Conservation (phyloP, 2,329 filamentous ascomycete species). For the Botrytis cinerea region DNA sequence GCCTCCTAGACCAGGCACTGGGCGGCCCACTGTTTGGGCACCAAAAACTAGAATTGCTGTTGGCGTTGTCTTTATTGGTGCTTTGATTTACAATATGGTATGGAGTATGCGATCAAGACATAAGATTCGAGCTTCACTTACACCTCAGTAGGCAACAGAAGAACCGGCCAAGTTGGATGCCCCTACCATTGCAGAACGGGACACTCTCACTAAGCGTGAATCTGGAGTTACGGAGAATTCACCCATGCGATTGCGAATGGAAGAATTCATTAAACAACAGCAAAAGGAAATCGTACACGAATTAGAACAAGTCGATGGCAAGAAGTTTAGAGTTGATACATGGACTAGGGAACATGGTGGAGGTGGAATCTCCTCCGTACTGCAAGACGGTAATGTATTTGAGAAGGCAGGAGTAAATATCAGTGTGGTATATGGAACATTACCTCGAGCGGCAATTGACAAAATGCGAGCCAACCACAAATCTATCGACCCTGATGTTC, state of each 20-base stretch:
- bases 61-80: conserved; percentile 51
- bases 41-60: conserved; percentile 51
- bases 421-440: conserved; percentile 88
- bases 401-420: conserved; percentile 97
- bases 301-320: conserved; percentile 81
- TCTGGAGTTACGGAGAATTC: conserved; percentile 73
- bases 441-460: conserved; percentile 82
- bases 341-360: conserved; percentile 89
- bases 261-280: conserved; percentile 90
- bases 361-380: conserved; percentile 89
- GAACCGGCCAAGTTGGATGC: conserved; percentile 53
- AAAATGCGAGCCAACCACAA: conserved; percentile 97
- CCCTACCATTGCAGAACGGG: conserved; percentile 79
- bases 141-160: conserved; percentile 39
- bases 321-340: conserved; percentile 77
- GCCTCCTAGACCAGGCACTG: conserved; percentile 28
- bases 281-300: conserved; percentile 84
- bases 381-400: conserved; percentile 95
- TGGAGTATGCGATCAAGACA: background rate
- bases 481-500: conserved; percentile 74
- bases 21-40: conserved; percentile 41
- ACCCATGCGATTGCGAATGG: conserved; percentile 97
- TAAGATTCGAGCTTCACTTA: conserved; percentile 29
- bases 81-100: conserved; percentile 55
- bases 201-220: conserved; percentile 78